Evolutionary conservation across 2,329 filamentous ascomycete genomes (phyloP), one percentile per base, ranked within the genome.

Genomic region (Gliomastix tumulicola): DNA sequence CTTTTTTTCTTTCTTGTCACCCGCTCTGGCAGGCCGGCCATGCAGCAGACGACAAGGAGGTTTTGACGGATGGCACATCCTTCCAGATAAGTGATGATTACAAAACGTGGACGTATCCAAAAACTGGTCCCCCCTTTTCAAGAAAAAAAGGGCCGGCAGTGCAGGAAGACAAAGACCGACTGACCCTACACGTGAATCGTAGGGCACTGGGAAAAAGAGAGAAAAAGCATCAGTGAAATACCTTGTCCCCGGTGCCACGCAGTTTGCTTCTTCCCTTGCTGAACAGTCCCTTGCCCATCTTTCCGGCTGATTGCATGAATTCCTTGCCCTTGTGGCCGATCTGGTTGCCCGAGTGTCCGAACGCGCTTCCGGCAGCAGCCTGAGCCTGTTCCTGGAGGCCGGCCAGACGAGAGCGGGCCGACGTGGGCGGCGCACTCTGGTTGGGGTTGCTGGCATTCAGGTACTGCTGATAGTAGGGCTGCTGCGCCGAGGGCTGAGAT

Each of bases 231-330:
- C 69, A 82, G 66, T 79, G 74, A 80, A 87, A 88, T 84, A 89
- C 85, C 86, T 94, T 94, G 62, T 92, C 86, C 54, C 80, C 78
- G 45, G 75, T 76, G 55, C 71, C 75, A 44, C 74, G 69, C 57
- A 95, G 79, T 61, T 87, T 90, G 64, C 76, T 90, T 65, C 85
- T 90, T 48, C 89, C 87, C 65, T 94, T 94, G 46, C 84, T 88
- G 58, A 96, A 82, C 45, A 96, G 62, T 36, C 89, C 90, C 66
- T 95, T 95, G 34, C 89, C 88, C 40, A 88, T 87, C 55, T 87
- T 88, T 36, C 87, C 88, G 37, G 89, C 89, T 17, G 83, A 82
- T 46, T 92, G 85, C 54, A 96, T 72, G 20, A 96, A 66, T 50
- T 94, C 88, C 65, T 95, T 96, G 56, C 89, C 82, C 66, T 89